These are phyloP conservation scores for Didymellaceae sp. DNA, from an alignment of 2,329 filamentous ascomycete species.

Conservation along the genomic window DNA sequence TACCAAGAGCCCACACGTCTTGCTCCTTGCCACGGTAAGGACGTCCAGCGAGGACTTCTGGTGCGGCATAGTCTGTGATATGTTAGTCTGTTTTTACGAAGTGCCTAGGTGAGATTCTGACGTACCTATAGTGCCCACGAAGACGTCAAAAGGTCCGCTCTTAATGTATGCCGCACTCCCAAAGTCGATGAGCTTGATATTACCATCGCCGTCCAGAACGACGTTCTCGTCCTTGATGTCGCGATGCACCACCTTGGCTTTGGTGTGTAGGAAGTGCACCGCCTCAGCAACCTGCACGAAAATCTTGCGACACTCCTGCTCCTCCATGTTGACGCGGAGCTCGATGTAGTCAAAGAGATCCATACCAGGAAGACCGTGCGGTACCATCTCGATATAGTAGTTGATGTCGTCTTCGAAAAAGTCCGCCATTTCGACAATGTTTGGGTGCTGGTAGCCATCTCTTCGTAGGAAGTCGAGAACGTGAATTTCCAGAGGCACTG, in stretches of 20 bases:
- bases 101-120: slow-evolving; percentile 7
- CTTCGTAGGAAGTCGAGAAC: slow-evolving; percentile 90
- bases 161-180: slow-evolving; percentile 98
- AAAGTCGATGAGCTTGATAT: slow-evolving; percentile 97
- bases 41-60: slow-evolving; percentile 92
- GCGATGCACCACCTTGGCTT: slow-evolving; percentile 89
- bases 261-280: slow-evolving; percentile 88
- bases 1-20: slow-evolving; percentile 97
- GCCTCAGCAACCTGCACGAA: slow-evolving; percentile 92
- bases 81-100: background rate
- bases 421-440: slow-evolving; percentile 73
- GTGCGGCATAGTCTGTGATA: slow-evolving; percentile 86
- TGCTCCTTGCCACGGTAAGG: slow-evolving; percentile 96
- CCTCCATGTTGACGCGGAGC: slow-evolving; percentile 93
- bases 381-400: slow-evolving; percentile 98
- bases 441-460: slow-evolving; percentile 68
- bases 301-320: slow-evolving; percentile 90
- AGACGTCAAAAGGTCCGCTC: slow-evolving; percentile 97
- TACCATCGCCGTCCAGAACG: slow-evolving; percentile 90
- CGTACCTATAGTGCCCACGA: slow-evolving; percentile 97
- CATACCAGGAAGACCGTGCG: slow-evolving; percentile 95
- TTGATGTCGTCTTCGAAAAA: slow-evolving; percentile 83
- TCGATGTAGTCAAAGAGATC: slow-evolving; percentile 99
- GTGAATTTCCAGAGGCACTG: slow-evolving; percentile 95
- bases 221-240: slow-evolving; percentile 99